These are phyloP conservation scores for Chaetomium fimeti DNA, from an alignment of 495 filamentous ascomycete genomes.

Conservation along the genomic window DNA sequence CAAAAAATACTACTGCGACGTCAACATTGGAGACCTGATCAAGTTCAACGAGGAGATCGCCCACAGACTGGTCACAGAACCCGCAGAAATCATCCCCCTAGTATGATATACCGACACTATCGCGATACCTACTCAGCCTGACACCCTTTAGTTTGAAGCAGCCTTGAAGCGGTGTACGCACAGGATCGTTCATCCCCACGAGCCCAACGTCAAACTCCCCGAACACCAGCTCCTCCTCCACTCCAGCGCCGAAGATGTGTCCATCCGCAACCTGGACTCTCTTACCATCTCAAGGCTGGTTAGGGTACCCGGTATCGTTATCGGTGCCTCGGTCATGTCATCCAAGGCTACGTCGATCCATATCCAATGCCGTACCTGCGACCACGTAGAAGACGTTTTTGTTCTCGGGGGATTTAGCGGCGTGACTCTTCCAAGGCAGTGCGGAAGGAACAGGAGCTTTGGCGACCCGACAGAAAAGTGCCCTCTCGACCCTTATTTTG, in stretches of 20 bases:
- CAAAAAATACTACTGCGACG: slow-evolving; percentile 94
- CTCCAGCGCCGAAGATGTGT: slow-evolving; percentile 82
- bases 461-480: slow-evolving; percentile 66
- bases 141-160: slow-evolving; percentile 69
- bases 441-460: slow-evolving; percentile 58
- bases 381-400: slow-evolving; percentile 64
- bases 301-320: slow-evolving; percentile 94
- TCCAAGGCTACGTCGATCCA: slow-evolving; percentile 87
- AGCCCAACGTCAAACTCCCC: slow-evolving; percentile 67
- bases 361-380: slow-evolving; percentile 88
- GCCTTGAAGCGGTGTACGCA: slow-evolving; percentile 89
- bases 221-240: slow-evolving; percentile 96
- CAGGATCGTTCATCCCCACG: slow-evolving; percentile 78
- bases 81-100: slow-evolving; percentile 86
- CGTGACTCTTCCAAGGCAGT: slow-evolving; percentile 76
- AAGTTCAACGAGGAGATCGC: slow-evolving; percentile 96
- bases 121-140: slow-evolving; percentile 20
- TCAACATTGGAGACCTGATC: slow-evolving; percentile 94
- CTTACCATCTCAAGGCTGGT: slow-evolving; percentile 93
- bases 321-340: slow-evolving; percentile 93
- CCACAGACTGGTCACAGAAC: slow-evolving; percentile 84
- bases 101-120: slow-evolving; percentile 47
- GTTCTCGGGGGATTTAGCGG: slow-evolving; percentile 84
- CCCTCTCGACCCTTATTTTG: slow-evolving; percentile 91
- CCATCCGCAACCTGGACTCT: slow-evolving; percentile 91